These are phyloP conservation scores for Xylaria intraflava DNA, from an alignment of 495 filamentous ascomycete genomes.

Conservation along the genomic window DNA sequence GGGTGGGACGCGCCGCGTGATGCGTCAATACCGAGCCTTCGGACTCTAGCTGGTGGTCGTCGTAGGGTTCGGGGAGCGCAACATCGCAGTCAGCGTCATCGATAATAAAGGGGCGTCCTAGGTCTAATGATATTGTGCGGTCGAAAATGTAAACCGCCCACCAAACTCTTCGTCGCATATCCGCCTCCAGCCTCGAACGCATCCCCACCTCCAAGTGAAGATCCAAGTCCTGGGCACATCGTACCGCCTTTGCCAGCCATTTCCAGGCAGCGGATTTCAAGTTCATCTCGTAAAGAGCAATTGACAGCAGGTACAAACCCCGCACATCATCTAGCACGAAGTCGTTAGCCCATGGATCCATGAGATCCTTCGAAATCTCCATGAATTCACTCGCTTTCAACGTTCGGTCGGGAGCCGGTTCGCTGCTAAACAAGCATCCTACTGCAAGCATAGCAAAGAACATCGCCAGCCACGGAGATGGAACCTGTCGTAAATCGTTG, in stretches of 20 bases:
- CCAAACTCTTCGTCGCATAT: constrained; percentile 86
- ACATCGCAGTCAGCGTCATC: constrained; percentile 88
- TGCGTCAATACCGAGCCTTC: constrained; percentile 48
- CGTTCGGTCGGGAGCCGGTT: constrained; percentile 45
- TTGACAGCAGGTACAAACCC: constrained; percentile 63
- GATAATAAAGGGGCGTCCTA: constrained; percentile 76
- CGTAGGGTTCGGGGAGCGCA: constrained; percentile 67
- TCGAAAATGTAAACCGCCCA: constrained; percentile 93
- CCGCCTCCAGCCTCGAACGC: constrained; percentile 58
- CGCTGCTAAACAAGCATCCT: constrained; percentile 68
- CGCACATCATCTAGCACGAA: constrained; percentile 74
- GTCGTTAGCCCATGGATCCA: constrained; percentile 80
- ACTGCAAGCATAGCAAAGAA: constrained; percentile 82
- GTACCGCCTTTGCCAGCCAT: constrained; percentile 80
- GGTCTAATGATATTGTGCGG: constrained; percentile 71
- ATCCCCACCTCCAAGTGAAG: constrained; percentile 62
- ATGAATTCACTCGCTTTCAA: constrained; percentile 64
- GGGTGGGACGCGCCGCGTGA: constrained; percentile 44
- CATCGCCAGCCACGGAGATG: constrained; percentile 70
- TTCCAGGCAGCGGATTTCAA: constrained; percentile 83
- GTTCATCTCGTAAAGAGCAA: constrained; percentile 82
- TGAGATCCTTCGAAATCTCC: constrained; percentile 59
- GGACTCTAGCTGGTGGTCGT: constrained; percentile 75
- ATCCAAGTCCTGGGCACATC: constrained; percentile 82
- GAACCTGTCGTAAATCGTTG: constrained; percentile 56